Percentiles rank a stretch among this genome's conserved stretches.
Conservation (phyloP, 2,329 filamentous ascomycete genomes). For the Hypoxylon sp. region DNA sequence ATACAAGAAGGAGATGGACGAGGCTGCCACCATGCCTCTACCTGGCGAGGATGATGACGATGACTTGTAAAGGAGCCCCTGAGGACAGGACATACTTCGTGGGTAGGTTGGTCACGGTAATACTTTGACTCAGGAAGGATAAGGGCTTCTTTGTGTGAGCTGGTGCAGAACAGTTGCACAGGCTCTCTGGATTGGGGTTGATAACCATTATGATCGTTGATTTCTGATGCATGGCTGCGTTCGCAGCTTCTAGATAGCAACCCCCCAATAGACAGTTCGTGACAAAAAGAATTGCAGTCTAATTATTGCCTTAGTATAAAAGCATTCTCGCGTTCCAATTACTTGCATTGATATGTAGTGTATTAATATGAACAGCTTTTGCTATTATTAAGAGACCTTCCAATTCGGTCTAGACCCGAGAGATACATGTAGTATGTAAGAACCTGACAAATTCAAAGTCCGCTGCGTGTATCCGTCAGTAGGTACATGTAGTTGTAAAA, state of each 20-base stretch:
- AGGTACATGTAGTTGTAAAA: background rate
- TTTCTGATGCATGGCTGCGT: slow-evolving; percentile 53
- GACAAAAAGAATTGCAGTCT: slow-evolving; percentile 48
- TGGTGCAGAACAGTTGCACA: slow-evolving; percentile 46
- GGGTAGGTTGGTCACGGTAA: slow-evolving; percentile 50
- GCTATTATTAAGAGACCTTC: background rate
- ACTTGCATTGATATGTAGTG: background rate
- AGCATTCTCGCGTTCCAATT: slow-evolving; percentile 15
- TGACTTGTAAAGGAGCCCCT: slow-evolving; percentile 65
- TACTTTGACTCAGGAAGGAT: slow-evolving; percentile 49
- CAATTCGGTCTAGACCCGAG: background rate
- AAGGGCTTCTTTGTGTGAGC: slow-evolving; percentile 45
- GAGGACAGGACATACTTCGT: slow-evolving; percentile 39
- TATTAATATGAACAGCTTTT: background rate
- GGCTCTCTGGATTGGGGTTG: slow-evolving; percentile 48
- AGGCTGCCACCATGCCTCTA: slow-evolving; percentile 85
- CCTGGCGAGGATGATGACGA: slow-evolving; percentile 93
- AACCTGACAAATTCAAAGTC: slow-evolving; percentile 28
- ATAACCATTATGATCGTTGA: slow-evolving; percentile 47
- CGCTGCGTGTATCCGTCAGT: slow-evolving; percentile 21
- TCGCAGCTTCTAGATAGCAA: slow-evolving; percentile 56
- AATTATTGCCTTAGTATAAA: slow-evolving; percentile 36
- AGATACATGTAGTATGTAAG: background rate
- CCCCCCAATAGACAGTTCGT: slow-evolving; percentile 52
- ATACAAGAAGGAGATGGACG: slow-evolving; percentile 91